These are phyloP conservation scores for Fusarium sarcochroum DNA, from an alignment of 2,329 filamentous ascomycete genomes.

Conservation along the genomic window DNA sequence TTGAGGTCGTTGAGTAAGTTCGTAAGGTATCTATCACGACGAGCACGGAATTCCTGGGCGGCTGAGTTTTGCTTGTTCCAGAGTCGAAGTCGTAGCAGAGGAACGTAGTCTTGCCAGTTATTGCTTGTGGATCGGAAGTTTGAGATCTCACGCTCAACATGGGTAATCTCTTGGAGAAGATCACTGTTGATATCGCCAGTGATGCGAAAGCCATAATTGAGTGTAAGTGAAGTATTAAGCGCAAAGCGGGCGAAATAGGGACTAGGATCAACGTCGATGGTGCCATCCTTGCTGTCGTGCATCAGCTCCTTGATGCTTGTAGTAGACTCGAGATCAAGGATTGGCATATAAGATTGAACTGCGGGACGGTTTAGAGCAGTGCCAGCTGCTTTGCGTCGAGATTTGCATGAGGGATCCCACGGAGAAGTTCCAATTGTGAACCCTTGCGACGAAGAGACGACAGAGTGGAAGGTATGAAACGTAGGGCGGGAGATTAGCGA, in stretches of 20 bases:
- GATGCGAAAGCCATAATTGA: constrained; percentile 86
- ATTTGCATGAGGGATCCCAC: constrained; percentile 86
- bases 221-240: constrained; percentile 81
- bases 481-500: constrained; percentile 82
- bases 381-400: constrained; percentile 81
- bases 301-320: constrained; percentile 81
- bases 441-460: constrained; percentile 81
- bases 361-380: constrained; percentile 84
- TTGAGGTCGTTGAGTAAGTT: constrained; percentile 74
- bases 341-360: constrained; percentile 84
- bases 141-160: constrained; percentile 81
- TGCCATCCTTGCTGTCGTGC: constrained; percentile 72
- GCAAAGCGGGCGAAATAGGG: constrained; percentile 82
- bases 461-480: constrained; percentile 85
- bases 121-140: constrained; percentile 85
- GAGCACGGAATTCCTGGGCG: constrained; percentile 74
- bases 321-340: constrained; percentile 82
- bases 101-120: constrained; percentile 90
- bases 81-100: constrained; percentile 71
- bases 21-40: constrained; percentile 76
- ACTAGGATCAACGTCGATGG: constrained; percentile 74
- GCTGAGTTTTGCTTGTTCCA: constrained; percentile 72
- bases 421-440: constrained; percentile 88
- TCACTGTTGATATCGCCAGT: constrained; percentile 76
- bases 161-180: constrained; percentile 79